These are phyloP conservation scores for Cryphonectria carpinicola DNA, from an alignment of 2,329 filamentous ascomycete species.

Conservation along the genomic window DNA sequence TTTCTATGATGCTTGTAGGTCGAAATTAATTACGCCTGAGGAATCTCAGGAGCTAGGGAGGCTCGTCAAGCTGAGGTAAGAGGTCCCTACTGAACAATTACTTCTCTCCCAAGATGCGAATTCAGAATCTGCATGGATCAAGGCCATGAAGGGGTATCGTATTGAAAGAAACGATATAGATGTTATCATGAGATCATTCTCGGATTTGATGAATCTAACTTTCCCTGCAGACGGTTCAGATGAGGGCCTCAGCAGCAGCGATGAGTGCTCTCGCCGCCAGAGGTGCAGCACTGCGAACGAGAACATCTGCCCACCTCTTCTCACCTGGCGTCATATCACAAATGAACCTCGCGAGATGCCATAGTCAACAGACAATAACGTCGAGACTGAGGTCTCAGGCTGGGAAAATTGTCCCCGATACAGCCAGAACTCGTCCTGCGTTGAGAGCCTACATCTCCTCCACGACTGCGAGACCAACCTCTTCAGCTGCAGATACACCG, in stretches of 20 bases:
- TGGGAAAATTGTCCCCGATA: neutral
- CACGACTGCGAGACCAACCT: neutral
- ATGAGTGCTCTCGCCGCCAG: constrained; percentile 9
- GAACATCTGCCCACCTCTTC: neutral
- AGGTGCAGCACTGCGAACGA: neutral
- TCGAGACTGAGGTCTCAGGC: neutral
- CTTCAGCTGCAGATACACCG: constrained; percentile 1
- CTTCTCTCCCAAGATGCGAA: neutral
- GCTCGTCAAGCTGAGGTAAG: neutral
- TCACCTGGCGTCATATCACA: neutral
- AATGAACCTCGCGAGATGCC: neutral
- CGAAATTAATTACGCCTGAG: neutral
- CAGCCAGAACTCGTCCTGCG: neutral
- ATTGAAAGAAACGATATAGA: neutral
- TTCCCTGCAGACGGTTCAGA: neutral
- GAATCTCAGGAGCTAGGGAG: neutral
- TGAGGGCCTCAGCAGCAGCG: constrained; percentile 1
- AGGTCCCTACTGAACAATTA: neutral
- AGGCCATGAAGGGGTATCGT: neutral
- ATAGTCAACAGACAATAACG: neutral
- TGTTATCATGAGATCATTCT: neutral
- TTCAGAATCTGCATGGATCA: neutral
- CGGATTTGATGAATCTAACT: neutral
- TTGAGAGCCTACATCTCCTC: constrained; percentile 16
- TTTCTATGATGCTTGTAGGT: neutral